Evolutionary conservation across 2,329 filamentous ascomycete genomes (phyloP), one percentile per base, ranked within the genome.

Genomic region (Ceratocystiopsis minuta): DNA sequence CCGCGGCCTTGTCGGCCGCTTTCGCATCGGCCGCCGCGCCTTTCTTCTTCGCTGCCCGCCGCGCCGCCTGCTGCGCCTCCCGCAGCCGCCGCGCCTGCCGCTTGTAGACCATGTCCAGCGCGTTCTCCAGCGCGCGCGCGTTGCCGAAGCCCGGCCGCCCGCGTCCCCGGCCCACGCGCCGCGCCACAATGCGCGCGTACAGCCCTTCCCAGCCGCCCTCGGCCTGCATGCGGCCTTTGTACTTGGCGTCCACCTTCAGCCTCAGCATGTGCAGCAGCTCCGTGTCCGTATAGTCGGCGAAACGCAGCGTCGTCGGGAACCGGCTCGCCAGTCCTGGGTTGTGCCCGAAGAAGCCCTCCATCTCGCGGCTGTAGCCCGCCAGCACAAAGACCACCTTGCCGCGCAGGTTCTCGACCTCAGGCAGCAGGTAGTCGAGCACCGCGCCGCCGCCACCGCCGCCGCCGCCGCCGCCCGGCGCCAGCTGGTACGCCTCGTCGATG

Each of bases 401-500:
- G 0, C 66, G 69, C 1, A 74, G 62, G 40, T 84, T 82, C 49
- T 87, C 81, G 1, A 85, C 70, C 50, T 86, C 79, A 0, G 78
- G 66, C 0, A 88, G 66, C 0, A 88, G 60, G 45, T 68, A 82
- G 46, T 88, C 80, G 0, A 88, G 60, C 0, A 85, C 78, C 0
- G 68, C 66, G 0, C n/a, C n/a, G n/a, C n/a, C n/a, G n/a, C n/a
- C n/a, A n/a, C 58, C 61, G 0, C 80, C 80, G 0, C 70, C 70
- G 3, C 54, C 50, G 17, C 60, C 78, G 43, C 72, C 70, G 0
- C 68, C 68, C 1, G 70, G 72, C 0, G 72, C 66, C 0, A 88
- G 62, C 48, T 87, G 80, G 51, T 88, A 86, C 0, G 81, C 80
- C 54, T 88, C 81, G 45, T 88, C 82, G 17, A 88, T 78, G 52